Evolutionary conservation across 768 basidiomycete genomes (phyloP), one percentile per base, ranked within the genome.

Genomic region (Astraeus odoratus): DNA sequence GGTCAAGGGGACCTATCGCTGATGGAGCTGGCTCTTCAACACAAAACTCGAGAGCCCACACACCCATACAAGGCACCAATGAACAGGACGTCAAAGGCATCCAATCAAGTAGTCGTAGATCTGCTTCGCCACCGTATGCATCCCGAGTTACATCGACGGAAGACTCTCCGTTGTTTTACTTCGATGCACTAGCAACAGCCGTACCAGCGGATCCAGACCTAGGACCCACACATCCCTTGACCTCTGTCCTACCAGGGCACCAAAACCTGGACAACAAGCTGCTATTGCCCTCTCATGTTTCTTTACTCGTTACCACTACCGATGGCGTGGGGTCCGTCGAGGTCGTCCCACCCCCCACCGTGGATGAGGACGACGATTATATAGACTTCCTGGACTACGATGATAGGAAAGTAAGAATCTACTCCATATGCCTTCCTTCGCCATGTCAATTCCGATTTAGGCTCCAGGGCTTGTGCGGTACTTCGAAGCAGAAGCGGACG

Each of bases 331-430:
- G 68, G 12, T 68, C 76, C 3, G 62, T 72, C 23, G 68, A 76
- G 47, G 71, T 81, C 16, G 59, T 78, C 15, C 59, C 69, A 12
- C 66, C 74, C 15, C 57, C 67, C 3, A 55, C 65, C 44, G 23
- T 66, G 31, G 59, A 75, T 29, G 67, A 70, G 12, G 78, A 80
- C 18, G 76, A 75, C 8, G 76, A 77, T 55, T 86, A 78, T 54
- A 88, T 91, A 46, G 79, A 89, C 42, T 88, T 86, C 56, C 68
- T 90, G 19, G 85, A 88, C 52, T 83, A 80, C 51, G 84, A 84
- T 30, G 78, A 80, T 53, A 65, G 72, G 26, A 76, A 73, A 64
- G 83, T 81, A 46, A 20, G 72, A 56, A 29, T 23, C 20, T n/a
- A n/a, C 43, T 15, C n/a, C n/a, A 6, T 42, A 18, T 24, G 10